These are phyloP conservation scores for Aurantiochytrium sp. DNA, from an alignment of 108 stramenopile species.

Conservation along the genomic window DNA sequence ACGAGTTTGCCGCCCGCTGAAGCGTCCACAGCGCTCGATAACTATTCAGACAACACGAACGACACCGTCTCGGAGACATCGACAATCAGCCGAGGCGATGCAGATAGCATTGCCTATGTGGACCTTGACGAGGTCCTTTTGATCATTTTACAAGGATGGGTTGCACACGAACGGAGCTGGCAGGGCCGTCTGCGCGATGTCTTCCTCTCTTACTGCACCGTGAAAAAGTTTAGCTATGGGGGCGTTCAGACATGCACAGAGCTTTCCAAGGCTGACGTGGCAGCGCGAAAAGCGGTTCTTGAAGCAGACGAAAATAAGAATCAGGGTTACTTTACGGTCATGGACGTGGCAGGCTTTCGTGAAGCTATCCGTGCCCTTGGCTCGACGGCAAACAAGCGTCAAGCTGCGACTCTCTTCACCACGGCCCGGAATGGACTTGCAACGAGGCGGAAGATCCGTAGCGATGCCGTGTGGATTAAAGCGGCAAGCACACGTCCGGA, in stretches of 20 bases:
- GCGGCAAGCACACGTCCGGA: background rate
- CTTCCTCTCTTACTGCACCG: background rate
- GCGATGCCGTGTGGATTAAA: background rate
- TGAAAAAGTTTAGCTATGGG: background rate
- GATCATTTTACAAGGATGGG: background rate
- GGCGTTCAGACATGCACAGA: background rate
- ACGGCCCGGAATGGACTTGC: background rate
- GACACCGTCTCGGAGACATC: background rate
- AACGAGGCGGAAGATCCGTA: background rate
- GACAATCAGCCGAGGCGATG: background rate
- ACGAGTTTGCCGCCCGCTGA: too few species aligned
- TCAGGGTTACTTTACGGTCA: background rate
- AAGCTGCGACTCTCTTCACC: background rate
- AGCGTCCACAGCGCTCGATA: too few species aligned
- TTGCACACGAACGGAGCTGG: background rate
- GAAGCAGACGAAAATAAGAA: background rate
- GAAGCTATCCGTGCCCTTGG: background rate
- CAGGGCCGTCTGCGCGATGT: background rate
- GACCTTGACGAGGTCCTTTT: background rate
- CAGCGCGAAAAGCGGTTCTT: background rate
- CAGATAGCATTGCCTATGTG: background rate
- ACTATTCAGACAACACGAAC: too few species aligned
- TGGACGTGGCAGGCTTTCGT: background rate
- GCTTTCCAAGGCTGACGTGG: background rate
- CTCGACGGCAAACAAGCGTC: background rate